phyloP scores from a whole-genome alignment of 2,329 filamentous ascomycete genomes.

The Microcyclospora pomicola region DNA sequence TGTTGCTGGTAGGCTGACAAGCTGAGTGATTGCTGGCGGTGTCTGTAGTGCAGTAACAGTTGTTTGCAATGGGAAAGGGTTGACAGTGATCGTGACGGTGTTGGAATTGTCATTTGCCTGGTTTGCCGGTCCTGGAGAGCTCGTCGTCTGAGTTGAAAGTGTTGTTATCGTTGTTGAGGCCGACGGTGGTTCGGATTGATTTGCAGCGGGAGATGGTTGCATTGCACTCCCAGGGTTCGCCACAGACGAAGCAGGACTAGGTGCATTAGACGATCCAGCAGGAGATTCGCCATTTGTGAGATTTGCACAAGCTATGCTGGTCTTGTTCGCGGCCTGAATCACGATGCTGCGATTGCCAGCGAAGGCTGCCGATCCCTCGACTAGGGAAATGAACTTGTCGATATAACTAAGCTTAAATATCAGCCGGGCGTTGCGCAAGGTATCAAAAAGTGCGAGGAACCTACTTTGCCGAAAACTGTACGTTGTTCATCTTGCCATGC shows the following conservation, averaged over 20 bases:
- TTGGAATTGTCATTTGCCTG: no score
- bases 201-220: no score
- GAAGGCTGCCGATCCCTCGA: constrained; percentile 29
- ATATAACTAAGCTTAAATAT: constrained; percentile 24
- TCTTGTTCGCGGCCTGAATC: constrained; percentile 39
- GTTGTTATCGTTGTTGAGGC: no score
- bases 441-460: background rate
- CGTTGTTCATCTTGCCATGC: constrained; percentile 26
- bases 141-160: no score
- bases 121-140: no score
- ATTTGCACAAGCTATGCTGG: constrained; percentile 44
- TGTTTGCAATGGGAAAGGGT: background rate
- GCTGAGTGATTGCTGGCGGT: background rate
- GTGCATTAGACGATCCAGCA: constrained; percentile 6
- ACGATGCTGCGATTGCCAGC: constrained; percentile 43
- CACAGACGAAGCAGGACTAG: constrained; percentile 1
- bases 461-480: constrained; percentile 19
- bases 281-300: constrained; percentile 25
- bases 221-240: background rate
- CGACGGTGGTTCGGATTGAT: no score
- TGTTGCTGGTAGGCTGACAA: background rate
- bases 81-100: background rate
- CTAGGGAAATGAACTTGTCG: constrained; percentile 38
- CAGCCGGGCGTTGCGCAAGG: background rate
- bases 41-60: background rate